Conservation (phyloP, 495 filamentous ascomycete genomes). For the Penicillium herquei region DNA sequence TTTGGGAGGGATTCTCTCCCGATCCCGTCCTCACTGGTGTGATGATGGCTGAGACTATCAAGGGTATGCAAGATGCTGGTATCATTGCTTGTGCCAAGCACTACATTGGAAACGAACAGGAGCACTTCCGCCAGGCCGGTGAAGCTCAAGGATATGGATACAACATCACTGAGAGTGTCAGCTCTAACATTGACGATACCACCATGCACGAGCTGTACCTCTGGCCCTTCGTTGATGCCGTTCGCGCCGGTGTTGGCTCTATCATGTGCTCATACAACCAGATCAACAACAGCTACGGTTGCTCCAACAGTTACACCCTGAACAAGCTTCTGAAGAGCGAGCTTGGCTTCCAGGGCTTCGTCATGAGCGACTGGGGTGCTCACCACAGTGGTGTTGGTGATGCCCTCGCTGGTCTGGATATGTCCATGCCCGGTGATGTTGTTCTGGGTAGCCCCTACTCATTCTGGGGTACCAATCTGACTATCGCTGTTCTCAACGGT, state of each 20-base stretch:
- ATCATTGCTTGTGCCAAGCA: conserved; percentile 84
- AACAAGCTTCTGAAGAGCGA: conserved; percentile 89
- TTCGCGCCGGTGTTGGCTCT: conserved; percentile 74
- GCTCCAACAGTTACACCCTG: conserved; percentile 67
- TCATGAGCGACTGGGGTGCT: conserved; percentile 88
- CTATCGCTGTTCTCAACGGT: conserved; percentile 82
- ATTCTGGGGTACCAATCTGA: conserved; percentile 87
- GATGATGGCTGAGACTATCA: conserved; percentile 69
- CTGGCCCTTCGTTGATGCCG: conserved; percentile 79
- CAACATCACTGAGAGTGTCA: conserved; percentile 62
- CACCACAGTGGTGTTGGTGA: conserved; percentile 79
- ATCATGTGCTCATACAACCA: conserved; percentile 97
- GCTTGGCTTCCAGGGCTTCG: conserved; percentile 90
- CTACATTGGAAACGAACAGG: conserved; percentile 70
- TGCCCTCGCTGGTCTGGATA: conserved; percentile 85
- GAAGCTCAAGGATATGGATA: conserved; percentile 63
- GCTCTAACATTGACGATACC: conserved; percentile 87
- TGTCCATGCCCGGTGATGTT: conserved; percentile 93
- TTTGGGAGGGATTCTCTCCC: conserved; percentile 73
- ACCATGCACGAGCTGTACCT: conserved; percentile 95
- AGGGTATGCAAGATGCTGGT: conserved; percentile 79
- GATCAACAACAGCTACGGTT: conserved; percentile 69
- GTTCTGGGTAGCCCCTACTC: conserved; percentile 67
- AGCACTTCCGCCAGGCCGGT: conserved; percentile 78
- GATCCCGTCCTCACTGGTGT: conserved; percentile 77